Base-by-base conservation (phyloP, 176 grass and related monocot genomes). In the Coix lacrymajobi region DNA sequence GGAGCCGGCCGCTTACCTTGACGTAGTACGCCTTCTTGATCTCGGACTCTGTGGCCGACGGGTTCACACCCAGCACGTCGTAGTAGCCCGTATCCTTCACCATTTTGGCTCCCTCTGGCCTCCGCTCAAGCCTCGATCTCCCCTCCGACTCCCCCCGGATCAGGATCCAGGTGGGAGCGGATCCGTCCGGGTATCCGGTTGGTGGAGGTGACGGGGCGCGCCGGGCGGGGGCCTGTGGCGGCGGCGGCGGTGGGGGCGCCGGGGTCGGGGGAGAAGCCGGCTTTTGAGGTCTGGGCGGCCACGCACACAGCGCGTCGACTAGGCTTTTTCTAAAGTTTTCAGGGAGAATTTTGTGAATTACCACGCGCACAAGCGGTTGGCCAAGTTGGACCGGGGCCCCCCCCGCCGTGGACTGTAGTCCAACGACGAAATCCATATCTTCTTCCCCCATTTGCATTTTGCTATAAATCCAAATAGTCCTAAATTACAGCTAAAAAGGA, bases 1-100 rank as follows among this genome's bases (percentile, higher is more conserved):
- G 75, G 36, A 71, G 26, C 63, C 41, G 13, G 65, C 11, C 38
- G 14, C 29, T 81, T 84, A 95, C 96, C 96, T 95, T 98, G 39
- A 92, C 85, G 81, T 98, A 95, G 77, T 95, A 98, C 9, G 93
- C 96, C 71, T 98, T 98, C 89, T 98, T 98, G 84, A 98, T 98
- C 81, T 98, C 92, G 12, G 92, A 86, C 44, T 98, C 96, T 15
- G 88, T 91, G 54, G 96, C 96, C 11, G 85, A 67, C 19, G 96
- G 92, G 67, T 43, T 77, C 15, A 98, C 89, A 28, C 90, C 96
- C 48, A 98, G 77, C 73, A 98, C 96, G 66, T 98, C 96, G 44
- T 98, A 98, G 88, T 98, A 98, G 24, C 83, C 77, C 28, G 96
- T 98, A 52, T 98, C 96, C 71, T 93, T 93, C 75, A 98, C 96